phyloP scores from a whole-genome alignment of 495 filamentous ascomycete species.

The Penicillium bialowiezense region DNA sequence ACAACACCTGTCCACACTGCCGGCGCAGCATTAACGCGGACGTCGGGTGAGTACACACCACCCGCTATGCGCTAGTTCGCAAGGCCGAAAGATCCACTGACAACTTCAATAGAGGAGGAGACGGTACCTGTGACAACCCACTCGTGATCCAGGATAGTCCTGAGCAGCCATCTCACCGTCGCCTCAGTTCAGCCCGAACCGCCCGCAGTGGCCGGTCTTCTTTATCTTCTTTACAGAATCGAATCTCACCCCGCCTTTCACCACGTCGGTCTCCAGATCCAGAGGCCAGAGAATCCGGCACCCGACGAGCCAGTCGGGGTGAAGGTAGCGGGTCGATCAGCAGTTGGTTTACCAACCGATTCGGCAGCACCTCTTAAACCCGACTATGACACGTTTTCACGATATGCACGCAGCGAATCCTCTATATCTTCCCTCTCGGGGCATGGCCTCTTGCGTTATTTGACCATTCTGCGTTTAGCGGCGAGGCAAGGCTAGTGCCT shows the following conservation, averaged over 20 bases:
- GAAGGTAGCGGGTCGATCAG: constrained; percentile 28
- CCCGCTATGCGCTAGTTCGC: background rate
- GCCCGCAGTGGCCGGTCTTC: constrained; percentile 21
- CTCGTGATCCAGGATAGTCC: constrained; percentile 29
- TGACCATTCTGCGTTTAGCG: too few relatives aligned
- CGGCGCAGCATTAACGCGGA: constrained; percentile 63
- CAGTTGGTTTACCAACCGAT: constrained; percentile 38
- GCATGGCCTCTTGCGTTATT: background rate
- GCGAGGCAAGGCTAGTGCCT: background rate
- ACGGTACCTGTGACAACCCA: constrained; percentile 34
- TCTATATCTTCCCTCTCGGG: background rate
- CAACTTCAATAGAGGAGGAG: constrained; percentile 1
- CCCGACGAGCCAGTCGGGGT: constrained; percentile 17
- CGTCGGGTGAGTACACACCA: constrained; percentile 21
- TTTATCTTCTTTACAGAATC: constrained; percentile 8
- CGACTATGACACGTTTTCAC: background rate
- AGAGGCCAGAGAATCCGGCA: constrained; percentile 4
- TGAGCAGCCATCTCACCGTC: constrained; percentile 13
- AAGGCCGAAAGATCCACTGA: background rate
- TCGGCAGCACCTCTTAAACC: constrained; percentile 20
- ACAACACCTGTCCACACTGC: constrained; percentile 90
- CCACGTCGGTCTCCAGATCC: constrained; percentile 5
- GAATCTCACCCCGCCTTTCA: background rate
- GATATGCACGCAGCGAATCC: background rate
- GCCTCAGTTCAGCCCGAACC: constrained; percentile 20